These are phyloP conservation scores for Bipolaris gigantea DNA, from an alignment of 2,329 filamentous ascomycete genomes.

Conservation along the genomic window DNA sequence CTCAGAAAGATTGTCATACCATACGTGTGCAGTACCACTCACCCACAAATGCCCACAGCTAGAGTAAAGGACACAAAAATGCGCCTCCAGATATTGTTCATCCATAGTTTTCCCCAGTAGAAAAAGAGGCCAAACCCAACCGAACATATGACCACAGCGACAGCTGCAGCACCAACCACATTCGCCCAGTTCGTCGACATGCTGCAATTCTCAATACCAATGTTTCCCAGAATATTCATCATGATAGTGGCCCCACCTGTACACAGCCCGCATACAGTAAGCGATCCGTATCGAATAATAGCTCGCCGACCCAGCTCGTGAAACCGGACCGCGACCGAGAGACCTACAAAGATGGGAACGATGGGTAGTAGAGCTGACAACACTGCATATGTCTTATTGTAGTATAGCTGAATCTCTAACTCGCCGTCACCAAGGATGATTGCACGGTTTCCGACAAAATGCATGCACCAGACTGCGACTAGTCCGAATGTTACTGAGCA, in stretches of 20 bases:
- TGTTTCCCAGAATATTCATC: slow-evolving; percentile 89
- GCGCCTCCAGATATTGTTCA: slow-evolving; percentile 76
- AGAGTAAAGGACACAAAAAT: slow-evolving; percentile 67
- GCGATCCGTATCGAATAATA: slow-evolving; percentile 32
- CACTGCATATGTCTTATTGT: slow-evolving; percentile 71
- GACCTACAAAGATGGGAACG: slow-evolving; percentile 70
- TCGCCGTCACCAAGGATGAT: slow-evolving; percentile 68
- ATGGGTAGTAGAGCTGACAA: slow-evolving; percentile 82
- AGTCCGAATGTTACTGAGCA: slow-evolving; percentile 51
- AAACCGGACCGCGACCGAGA: slow-evolving; percentile 63
- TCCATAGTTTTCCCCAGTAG: slow-evolving; percentile 74
- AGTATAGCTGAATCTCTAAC: slow-evolving; percentile 68
- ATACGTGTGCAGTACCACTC: neutral
- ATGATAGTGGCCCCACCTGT: slow-evolving; percentile 76
- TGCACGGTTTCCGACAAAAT: slow-evolving; percentile 81
- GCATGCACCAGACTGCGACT: slow-evolving; percentile 61
- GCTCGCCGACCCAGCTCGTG: slow-evolving; percentile 33
- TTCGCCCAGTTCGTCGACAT: slow-evolving; percentile 63
- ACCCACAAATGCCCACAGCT: slow-evolving; percentile 72
- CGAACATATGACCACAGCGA: slow-evolving; percentile 72
- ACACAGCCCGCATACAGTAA: slow-evolving; percentile 64
- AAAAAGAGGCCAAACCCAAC: slow-evolving; percentile 76
- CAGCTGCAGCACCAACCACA: slow-evolving; percentile 69
- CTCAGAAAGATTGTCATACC: neutral
- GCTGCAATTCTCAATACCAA: slow-evolving; percentile 75